A percentile compares a stretch with the other conserved stretches of the same genome.
phyloP scores from a whole-genome alignment of 2,329 filamentous ascomycete genomes.

The Aspergillus sp. region DNA sequence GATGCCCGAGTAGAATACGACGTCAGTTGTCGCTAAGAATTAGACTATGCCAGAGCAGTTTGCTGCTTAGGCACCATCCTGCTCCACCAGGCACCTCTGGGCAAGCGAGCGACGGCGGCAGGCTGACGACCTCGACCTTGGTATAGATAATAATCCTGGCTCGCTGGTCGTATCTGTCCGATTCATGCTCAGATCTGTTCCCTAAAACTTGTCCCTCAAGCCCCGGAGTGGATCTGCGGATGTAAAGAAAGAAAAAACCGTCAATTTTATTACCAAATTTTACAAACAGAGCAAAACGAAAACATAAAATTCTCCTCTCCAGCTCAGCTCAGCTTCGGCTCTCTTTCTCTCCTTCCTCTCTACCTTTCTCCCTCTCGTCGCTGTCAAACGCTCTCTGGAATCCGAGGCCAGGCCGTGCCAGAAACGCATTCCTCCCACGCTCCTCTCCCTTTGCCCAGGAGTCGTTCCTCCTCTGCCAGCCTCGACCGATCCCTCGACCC shows the following conservation, averaged over 20 bases:
- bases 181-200: background rate
- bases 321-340: constrained; percentile 21
- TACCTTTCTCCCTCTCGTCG: background rate
- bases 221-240: constrained; percentile 32
- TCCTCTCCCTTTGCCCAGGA: constrained; percentile 21
- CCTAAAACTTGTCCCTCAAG: constrained; percentile 8
- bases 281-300: constrained; percentile 40
- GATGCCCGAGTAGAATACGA: background rate
- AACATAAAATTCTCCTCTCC: constrained; percentile 31
- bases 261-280: constrained; percentile 24
- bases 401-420: background rate
- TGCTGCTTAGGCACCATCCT: constrained; percentile 7
- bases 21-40: too few relatives aligned
- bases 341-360: constrained; percentile 17
- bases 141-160: constrained; percentile 3
- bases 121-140: constrained; percentile 6
- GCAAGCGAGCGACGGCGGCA: constrained; percentile 12
- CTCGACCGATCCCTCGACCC: constrained; percentile 14
- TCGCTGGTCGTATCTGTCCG: background rate
- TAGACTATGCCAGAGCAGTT: background rate
- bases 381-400: background rate
- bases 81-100: constrained; percentile 7
- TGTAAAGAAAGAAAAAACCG: constrained; percentile 22
- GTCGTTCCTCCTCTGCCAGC: constrained; percentile 17
- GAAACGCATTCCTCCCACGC: constrained; percentile 16